A percentile compares a stretch with the other conserved stretches of the same genome.
Evolutionary conservation across 495 filamentous ascomycete genomes (phyloP).

Genomic region (Articulospora tetracladia): DNA sequence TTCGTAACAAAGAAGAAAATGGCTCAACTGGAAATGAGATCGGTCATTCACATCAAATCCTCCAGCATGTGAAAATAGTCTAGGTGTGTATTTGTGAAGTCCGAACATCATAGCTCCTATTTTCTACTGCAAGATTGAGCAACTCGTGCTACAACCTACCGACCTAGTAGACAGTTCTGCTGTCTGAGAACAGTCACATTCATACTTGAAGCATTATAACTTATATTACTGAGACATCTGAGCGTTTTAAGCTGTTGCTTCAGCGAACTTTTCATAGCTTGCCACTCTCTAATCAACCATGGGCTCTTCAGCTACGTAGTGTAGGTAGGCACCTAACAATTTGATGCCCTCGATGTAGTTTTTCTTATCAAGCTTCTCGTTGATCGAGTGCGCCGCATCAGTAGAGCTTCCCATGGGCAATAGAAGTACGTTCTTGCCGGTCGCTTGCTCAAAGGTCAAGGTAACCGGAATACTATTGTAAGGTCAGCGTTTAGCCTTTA

Average conservation of each 20-base stretch:
- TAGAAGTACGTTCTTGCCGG: slow-evolving; percentile 96
- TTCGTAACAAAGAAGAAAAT: too few species aligned
- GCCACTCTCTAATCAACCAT: slow-evolving; percentile 27
- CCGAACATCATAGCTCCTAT: too few species aligned
- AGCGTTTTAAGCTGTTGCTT: background rate
- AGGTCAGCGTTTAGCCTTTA: background rate
- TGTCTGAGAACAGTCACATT: too few species aligned
- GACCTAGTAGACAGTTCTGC: too few species aligned
- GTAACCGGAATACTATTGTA: slow-evolving; percentile 83
- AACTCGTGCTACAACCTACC: too few species aligned
- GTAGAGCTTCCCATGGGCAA: slow-evolving; percentile 96
- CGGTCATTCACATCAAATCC: too few species aligned
- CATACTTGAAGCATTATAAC: too few species aligned
- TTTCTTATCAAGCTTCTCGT: slow-evolving; percentile 94
- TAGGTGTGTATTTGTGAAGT: too few species aligned
- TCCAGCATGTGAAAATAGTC: too few species aligned
- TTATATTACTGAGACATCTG: too few species aligned
- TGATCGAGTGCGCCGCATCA: slow-evolving; percentile 94
- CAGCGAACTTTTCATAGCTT: background rate
- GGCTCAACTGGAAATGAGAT: too few species aligned
- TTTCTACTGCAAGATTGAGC: too few species aligned
- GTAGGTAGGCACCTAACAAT: slow-evolving; percentile 88
- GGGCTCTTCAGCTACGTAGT: slow-evolving; percentile 93
- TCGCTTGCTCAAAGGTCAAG: slow-evolving; percentile 94
- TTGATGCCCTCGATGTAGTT: slow-evolving; percentile 99